Base-by-base conservation (phyloP, 2,329 filamentous ascomycete species). In the Endoconidiophora polonica region DNA sequence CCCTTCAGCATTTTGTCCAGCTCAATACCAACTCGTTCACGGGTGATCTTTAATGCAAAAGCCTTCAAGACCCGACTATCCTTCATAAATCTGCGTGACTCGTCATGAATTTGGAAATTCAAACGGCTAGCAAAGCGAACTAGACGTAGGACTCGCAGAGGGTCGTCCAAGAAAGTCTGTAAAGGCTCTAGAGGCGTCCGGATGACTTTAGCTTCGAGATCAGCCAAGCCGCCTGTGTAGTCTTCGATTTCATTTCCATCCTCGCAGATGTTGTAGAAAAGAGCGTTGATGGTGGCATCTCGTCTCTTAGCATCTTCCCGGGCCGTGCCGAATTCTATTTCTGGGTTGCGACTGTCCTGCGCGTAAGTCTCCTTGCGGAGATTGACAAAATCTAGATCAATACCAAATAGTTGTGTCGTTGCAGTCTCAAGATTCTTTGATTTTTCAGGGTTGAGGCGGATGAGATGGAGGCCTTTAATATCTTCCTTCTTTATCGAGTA, bases 371-470 rank as follows among this genome's bases (percentile, higher is more conserved):
- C 91, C 61, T 87, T 93, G 43, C 90, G 76, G 44, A 96, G 69
- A 61, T 96, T 98, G 58, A 98, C 91, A 60, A 98, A 80, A 61
- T 98, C 90, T 44, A 95, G 75, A 60, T 96, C 90, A 45, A 93
- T 72, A 1, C 83, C 86, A 59, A 94, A 80, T 52, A 96, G 79
- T 56, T 74, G 83, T 22, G 84, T 86, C 7, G 86, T 94, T 45
- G 86, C 84, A 0, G 90, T 96, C 65, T 94, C 90, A 12, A 96
- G 74, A 61, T 96, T 86, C 66, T 96, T 96, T 18, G 87, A 94
- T 66, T 94, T 95, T 59, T 95, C 87, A 0, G 88, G 90, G 62
- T 96, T 96, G 52, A 82, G 82, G 48, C 83, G 81, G 57, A 95
- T 90, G 63, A 86, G 93, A 70, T 95, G 83, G 29, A 95, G 71